phyloP scores from a whole-genome alignment of 1,284 basidiomycete genomes.

The Pholiota adiposa region DNA sequence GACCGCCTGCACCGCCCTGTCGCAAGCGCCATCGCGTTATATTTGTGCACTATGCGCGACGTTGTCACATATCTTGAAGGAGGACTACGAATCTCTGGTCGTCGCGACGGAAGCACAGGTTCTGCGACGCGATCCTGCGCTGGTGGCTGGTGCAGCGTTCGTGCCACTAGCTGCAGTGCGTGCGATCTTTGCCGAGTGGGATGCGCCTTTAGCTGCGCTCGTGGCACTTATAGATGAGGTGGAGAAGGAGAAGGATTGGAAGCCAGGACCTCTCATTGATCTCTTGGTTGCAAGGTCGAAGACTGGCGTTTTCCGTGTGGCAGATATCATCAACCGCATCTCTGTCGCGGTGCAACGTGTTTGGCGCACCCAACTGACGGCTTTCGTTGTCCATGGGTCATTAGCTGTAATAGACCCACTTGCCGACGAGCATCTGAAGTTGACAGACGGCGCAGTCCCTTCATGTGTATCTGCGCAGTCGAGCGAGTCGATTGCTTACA shows the following conservation, averaged over 20 bases:
- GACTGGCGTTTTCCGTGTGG: constrained; percentile 77
- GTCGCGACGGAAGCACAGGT: constrained; percentile 82
- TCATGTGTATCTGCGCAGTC: constrained; percentile 72
- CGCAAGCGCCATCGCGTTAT: constrained; percentile 72
- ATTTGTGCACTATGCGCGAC: constrained; percentile 76
- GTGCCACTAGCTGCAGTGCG: constrained; percentile 83
- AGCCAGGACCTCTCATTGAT: constrained; percentile 79
- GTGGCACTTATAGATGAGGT: constrained; percentile 65
- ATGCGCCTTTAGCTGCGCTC: constrained; percentile 77
- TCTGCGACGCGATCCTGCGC: constrained; percentile 66
- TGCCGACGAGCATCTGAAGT: constrained; percentile 55
- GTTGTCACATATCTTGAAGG: constrained; percentile 70
- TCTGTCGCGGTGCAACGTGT: constrained; percentile 76
- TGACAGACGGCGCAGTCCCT: constrained; percentile 72
- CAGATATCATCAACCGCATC: constrained; percentile 69
- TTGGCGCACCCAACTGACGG: constrained; percentile 78
- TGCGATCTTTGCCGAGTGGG: constrained; percentile 84
- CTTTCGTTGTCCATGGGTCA: constrained; percentile 81
- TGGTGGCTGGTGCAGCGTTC: constrained; percentile 77
- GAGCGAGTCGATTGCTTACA: constrained; percentile 82
- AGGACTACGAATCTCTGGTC: constrained; percentile 82
- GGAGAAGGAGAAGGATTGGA: constrained; percentile 58
- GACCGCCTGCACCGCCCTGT: constrained; percentile 51
- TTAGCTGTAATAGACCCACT: constrained; percentile 60
- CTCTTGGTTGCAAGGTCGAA: constrained; percentile 69